These are phyloP conservation scores for Extremus antarcticus DNA, from an alignment of 495 filamentous ascomycete species.

Conservation along the genomic window DNA sequence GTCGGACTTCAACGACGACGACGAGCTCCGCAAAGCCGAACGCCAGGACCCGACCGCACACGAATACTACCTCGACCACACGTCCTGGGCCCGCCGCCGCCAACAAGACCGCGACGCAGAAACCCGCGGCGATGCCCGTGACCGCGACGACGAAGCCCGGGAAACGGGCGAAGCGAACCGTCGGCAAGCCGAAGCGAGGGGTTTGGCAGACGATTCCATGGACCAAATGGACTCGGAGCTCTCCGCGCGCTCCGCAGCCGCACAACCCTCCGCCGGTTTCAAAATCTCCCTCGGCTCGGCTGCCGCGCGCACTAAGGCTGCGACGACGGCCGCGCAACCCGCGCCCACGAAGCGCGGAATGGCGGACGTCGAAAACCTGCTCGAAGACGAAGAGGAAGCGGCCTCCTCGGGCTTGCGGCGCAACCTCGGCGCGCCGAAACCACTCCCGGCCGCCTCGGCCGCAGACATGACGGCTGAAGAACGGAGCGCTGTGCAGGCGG, in stretches of 20 bases:
- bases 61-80: constrained; percentile 78
- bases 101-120: constrained; percentile 62
- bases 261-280: constrained; percentile 65
- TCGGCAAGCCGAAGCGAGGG: constrained; percentile 66
- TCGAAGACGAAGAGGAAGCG: constrained; percentile 68
- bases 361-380: constrained; percentile 76
- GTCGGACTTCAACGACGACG: constrained; percentile 79
- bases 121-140: constrained; percentile 62
- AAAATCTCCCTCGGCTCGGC: constrained; percentile 87
- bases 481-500: constrained; percentile 47
- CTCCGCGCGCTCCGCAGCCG: constrained; percentile 31
- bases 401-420: constrained; percentile 25
- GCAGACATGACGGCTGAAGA: constrained; percentile 17
- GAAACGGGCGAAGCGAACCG: constrained; percentile 59
- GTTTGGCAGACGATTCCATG: constrained; percentile 88
- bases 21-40: constrained; percentile 47
- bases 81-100: constrained; percentile 74
- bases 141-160: constrained; percentile 65
- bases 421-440: constrained; percentile 3
- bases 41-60: constrained; percentile 40
- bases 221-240: constrained; percentile 80
- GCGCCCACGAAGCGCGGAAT: constrained; percentile 63
- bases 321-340: constrained; percentile 45
- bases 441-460: constrained; percentile 6
- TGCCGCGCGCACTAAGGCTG: constrained; percentile 46